Evolutionary conservation across 78 protist species (phyloP).

Genomic region (Protostelium mycophagum): DNA sequence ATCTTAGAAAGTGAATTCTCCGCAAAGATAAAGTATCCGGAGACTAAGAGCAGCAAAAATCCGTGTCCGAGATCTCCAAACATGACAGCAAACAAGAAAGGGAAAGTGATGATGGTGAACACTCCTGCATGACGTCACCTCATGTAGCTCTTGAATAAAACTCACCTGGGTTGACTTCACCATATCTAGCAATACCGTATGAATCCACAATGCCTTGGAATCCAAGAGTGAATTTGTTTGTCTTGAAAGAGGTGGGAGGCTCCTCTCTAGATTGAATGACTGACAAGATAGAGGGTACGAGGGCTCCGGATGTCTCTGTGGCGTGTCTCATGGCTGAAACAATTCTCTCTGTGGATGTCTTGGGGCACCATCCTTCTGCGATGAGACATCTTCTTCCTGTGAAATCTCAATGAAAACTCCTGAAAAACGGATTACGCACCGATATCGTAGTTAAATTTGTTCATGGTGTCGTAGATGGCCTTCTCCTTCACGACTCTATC

Average conservation of each 20-base stretch:
- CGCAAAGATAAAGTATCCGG: constrained; percentile 36
- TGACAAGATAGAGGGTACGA: constrained; percentile 68
- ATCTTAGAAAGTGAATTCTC: constrained; percentile 74
- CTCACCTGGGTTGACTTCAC: constrained; percentile 85
- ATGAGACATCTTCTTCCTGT: constrained; percentile 66
- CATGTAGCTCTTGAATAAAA: too few relatives aligned
- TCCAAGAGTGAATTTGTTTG: constrained; percentile 69
- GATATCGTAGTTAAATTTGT: constrained; percentile 80
- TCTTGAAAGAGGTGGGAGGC: constrained; percentile 95
- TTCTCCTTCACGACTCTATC: constrained; percentile 63
- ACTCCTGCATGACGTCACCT: too few relatives aligned
- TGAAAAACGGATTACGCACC: too few relatives aligned
- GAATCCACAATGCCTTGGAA: constrained; percentile 94
- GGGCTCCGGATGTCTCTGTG: constrained; percentile 60
- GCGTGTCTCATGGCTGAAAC: constrained; percentile 53
- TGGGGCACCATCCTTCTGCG: constrained; percentile 92
- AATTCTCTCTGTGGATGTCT: constrained; percentile 23
- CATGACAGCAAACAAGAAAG: constrained; percentile 99
- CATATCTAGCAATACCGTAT: constrained; percentile 94
- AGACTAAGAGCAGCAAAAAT: constrained; percentile 66
- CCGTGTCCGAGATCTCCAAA: constrained; percentile 99
- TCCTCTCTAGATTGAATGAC: constrained; percentile 41
- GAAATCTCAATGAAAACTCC: too few relatives aligned
- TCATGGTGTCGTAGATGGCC: constrained; percentile 86
- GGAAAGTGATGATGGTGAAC: constrained; percentile 97